Base-by-base conservation (phyloP, 495 filamentous ascomycete species). In the Staphylotrichum longicolle region DNA sequence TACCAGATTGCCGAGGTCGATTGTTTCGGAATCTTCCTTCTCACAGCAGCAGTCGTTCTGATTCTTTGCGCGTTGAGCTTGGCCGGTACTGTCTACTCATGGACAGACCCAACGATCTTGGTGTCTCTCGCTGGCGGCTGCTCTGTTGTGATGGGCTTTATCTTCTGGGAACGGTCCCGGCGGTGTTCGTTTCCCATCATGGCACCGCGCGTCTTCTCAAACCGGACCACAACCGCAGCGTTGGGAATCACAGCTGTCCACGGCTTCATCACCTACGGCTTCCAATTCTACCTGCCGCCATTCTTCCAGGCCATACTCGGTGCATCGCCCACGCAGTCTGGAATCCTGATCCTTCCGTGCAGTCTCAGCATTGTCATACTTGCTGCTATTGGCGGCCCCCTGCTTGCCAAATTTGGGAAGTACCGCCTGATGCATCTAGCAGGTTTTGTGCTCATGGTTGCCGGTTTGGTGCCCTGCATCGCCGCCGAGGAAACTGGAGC, bases 261-360 rank as follows among this genome's bases (percentile, higher is more conserved):
- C 54, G 68, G 68, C 42, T 71, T 71, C 42, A 41, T 71, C 41
- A 71, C 68, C 5, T 68, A 71, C 45, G 80, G 74, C 68, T 71
- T 70, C 34, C 68, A 71, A 39, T 81, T 76, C 64, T 83, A 83
- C 66, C 65, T 81, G 0, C 76, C 79, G 0, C 68, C 83, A 3
- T 83, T 80, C 65, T 83, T 83, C 70, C 78, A 80, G 47, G 68
- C 69, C 3, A 69, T 80, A 7, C 66, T 75, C 2, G 63, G 64
- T 0, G 62, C 64, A 6, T 68, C 69, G 3, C 68, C 78, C 5
- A 64, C 64, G n/a, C 58, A 72, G 35, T 75, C 80, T 0, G 81
- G 80, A 1, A 63, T 82, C 5, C 42, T 72, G n/a, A 67, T 80
- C 41, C 66, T 83, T 3, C 78, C 80, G 10, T 72, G 82, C 52